These are phyloP conservation scores for Irpex sp. DNA, from an alignment of 1,284 basidiomycete species.

Conservation along the genomic window DNA sequence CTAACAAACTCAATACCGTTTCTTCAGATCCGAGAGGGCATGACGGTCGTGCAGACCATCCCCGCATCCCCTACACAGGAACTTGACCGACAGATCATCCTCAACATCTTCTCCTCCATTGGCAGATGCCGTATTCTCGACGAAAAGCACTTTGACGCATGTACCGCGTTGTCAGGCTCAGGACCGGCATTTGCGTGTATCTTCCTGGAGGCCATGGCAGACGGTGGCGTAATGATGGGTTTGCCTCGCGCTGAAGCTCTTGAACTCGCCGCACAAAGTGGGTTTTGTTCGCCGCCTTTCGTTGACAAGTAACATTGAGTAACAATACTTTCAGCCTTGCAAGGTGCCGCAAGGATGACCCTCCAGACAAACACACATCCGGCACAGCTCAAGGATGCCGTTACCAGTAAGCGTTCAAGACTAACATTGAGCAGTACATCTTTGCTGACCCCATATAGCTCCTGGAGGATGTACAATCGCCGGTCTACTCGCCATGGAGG, in stretches of 20 bases:
- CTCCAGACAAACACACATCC: constrained; percentile 88
- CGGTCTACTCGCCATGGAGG: constrained; percentile 91
- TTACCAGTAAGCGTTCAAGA: constrained; percentile 74
- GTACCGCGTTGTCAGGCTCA: constrained; percentile 93
- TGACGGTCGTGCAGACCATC: constrained; percentile 86
- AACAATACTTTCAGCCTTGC: constrained; percentile 62
- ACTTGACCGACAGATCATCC: constrained; percentile 72
- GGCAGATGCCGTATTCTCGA: constrained; percentile 92
- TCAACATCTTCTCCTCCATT: constrained; percentile 93
- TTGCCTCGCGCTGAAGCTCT: constrained; percentile 91
- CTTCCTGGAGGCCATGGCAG: constrained; percentile 98
- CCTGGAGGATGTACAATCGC: constrained; percentile 99
- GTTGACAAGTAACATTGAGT: neutral
- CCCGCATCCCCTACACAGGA: constrained; percentile 48
- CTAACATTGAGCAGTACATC: neutral
- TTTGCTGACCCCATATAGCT: constrained; percentile 43
- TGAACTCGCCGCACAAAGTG: constrained; percentile 95
- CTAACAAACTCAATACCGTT: neutral
- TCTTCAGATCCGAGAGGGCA: constrained; percentile 91
- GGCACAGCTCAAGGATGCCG: constrained; percentile 95
- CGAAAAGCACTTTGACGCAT: constrained; percentile 98
- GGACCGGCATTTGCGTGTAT: constrained; percentile 97
- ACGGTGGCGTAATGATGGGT: constrained; percentile 99
- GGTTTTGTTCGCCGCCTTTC: constrained; percentile 24
- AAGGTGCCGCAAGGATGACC: constrained; percentile 96